A percentile compares a stretch with the other conserved stretches of the same genome.
phyloP scores from a whole-genome alignment of 768 basidiomycete genomes.

The Tulasnella sp. region DNA sequence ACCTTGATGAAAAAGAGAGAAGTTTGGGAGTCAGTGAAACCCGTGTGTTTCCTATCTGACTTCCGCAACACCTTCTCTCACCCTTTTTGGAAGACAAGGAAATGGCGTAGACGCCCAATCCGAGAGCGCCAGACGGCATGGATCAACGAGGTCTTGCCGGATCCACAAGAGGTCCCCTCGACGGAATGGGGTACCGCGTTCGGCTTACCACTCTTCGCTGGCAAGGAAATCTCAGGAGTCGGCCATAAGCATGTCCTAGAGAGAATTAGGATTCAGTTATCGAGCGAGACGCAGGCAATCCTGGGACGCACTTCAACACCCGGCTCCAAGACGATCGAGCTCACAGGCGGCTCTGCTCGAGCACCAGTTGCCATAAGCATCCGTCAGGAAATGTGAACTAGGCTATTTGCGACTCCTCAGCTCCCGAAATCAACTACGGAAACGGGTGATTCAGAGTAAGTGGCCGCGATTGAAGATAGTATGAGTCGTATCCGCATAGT shows the following conservation, averaged over 20 bases:
- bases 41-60: too few relatives aligned
- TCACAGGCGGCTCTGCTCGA: constrained; percentile 82
- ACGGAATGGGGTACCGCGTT: constrained; percentile 84
- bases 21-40: background rate
- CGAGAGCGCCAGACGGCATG: constrained; percentile 47
- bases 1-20: background rate
- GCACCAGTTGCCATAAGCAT: constrained; percentile 83
- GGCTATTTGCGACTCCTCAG: background rate
- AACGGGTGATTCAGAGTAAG: constrained; percentile 58
- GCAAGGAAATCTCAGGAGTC: constrained; percentile 44
- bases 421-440: background rate
- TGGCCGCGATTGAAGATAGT: constrained; percentile 86
- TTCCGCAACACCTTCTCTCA: constrained; percentile 30
- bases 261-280: background rate
- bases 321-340: constrained; percentile 84
- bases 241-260: constrained; percentile 67
- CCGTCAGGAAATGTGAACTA: constrained; percentile 82
- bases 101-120: constrained; percentile 86
- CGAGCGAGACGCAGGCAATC: too few relatives aligned
- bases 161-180: constrained; percentile 60
- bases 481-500: constrained; percentile 67
- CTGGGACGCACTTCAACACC: constrained; percentile 50
- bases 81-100: constrained; percentile 84
- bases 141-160: constrained; percentile 25
- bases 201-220: constrained; percentile 64